Base-by-base conservation (phyloP, 768 basidiomycete species). In the Pleurotus sapidus region DNA sequence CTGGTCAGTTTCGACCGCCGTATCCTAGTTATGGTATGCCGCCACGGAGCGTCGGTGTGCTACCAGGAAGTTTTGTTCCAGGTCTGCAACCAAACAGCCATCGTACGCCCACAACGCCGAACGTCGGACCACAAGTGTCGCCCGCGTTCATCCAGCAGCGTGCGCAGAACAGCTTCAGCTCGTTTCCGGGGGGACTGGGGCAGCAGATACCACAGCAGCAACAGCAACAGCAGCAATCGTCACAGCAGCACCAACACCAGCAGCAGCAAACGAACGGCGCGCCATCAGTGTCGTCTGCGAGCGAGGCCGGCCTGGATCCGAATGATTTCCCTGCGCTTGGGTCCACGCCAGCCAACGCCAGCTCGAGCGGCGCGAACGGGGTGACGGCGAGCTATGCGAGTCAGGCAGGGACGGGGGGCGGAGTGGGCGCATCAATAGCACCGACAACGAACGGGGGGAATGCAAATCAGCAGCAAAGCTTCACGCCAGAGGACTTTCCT, bases 271-370 rank as follows among this genome's bases (percentile, higher is more conserved):
- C 76, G 46, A 84, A 84, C 67, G 81, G 83, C 57, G 80, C 85
- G 38, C 82, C 84, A 47, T 84, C 84, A 48, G 80, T 77, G 59
- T 85, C 84, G 50, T 87, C 87, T 24, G 76, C 82, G 34, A 87
- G 81, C 69, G 91, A 92, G 67, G 85, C 89, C 58, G 88, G 86
- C 17, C 83, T 92, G 39, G 91, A 93, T 76, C 90, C 85, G 30
- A 91, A 90, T 66, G 91, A 92, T 71, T 92, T 93, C 64, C 91
- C 91, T n/a, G 91, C 89, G 12, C 82, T 93, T 17, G 91, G 91
- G 40, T 85, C 86, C 43, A 79, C 81, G 14, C 79, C 74, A 61
- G 74, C 49, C 59, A 74, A 69, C 55, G 75, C 73, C 39, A 71
- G 70, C 43, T 74, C 60, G 63, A 75, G 67, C 43, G 77, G 72